These are phyloP conservation scores for Aureobasidium vineae DNA, from an alignment of 2,329 filamentous ascomycete genomes.

Conservation along the genomic window DNA sequence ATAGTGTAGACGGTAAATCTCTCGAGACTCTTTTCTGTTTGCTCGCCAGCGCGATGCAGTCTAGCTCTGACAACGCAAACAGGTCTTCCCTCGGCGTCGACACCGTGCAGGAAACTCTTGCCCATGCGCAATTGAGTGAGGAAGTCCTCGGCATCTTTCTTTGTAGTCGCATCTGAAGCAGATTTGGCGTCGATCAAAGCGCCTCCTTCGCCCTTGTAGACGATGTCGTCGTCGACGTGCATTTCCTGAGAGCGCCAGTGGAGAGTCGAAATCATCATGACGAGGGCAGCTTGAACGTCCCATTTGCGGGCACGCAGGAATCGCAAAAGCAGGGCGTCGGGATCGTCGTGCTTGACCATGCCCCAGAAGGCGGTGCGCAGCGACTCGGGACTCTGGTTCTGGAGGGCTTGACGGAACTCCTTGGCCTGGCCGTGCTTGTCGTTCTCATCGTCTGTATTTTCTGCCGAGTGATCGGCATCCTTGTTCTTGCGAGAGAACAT, in stretches of 20 bases:
- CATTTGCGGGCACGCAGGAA: constrained; percentile 91
- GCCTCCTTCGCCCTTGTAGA: constrained; percentile 69
- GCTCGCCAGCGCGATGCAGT: constrained; percentile 77
- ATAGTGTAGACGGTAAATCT: constrained; percentile 91
- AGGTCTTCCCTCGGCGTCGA: constrained; percentile 79
- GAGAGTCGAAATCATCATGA: constrained; percentile 94
- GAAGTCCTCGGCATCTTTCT: constrained; percentile 74
- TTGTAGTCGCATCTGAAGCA: constrained; percentile 54
- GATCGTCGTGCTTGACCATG: constrained; percentile 94
- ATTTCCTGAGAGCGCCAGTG: constrained; percentile 83
- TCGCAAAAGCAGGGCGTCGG: constrained; percentile 76
- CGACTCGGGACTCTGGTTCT: constrained; percentile 71
- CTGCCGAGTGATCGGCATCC: constrained; percentile 35
- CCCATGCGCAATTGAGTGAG: constrained; percentile 80
- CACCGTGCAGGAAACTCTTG: constrained; percentile 88
- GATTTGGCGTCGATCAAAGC: constrained; percentile 62
- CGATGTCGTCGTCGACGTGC: constrained; percentile 86
- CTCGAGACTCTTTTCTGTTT: constrained; percentile 78
- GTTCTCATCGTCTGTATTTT: constrained; percentile 52
- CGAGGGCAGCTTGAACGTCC: constrained; percentile 87
- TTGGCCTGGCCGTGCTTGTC: constrained; percentile 94
- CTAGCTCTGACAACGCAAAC: constrained; percentile 83
- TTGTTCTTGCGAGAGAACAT: constrained; percentile 64
- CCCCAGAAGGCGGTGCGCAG: constrained; percentile 82
- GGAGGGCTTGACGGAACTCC: constrained; percentile 78